A percentile compares a stretch with the other conserved stretches of the same genome.
These are phyloP conservation scores for Emiliania huxleyi DNA, from an alignment of 78 protist genomes.

Conservation along the genomic window DNA sequence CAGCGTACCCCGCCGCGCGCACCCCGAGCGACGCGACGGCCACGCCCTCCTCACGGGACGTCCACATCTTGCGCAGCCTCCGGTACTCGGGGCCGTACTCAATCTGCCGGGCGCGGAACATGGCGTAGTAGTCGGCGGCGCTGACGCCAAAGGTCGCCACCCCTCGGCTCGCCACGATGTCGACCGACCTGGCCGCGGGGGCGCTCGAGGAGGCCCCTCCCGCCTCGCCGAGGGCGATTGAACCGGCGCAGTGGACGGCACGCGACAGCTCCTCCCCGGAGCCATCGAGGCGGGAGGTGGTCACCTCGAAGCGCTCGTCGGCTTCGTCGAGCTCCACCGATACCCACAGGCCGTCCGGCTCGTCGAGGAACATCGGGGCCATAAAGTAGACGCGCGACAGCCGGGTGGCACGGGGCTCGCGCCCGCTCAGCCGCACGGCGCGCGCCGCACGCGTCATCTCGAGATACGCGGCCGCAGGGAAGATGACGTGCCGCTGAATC, in stretches of 20 bases:
- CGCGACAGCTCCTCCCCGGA: not conserved
- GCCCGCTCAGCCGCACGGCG: too few relatives aligned
- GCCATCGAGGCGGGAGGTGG: not conserved
- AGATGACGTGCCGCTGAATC: not conserved
- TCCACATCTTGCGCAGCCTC: not conserved
- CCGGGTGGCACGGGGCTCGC: too few relatives aligned
- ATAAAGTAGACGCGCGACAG: not conserved
- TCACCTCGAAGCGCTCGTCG: not conserved
- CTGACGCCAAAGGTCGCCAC: not conserved
- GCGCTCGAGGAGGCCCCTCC: not conserved
- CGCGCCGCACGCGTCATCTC: not conserved
- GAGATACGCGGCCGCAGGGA: not conserved
- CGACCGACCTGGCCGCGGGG: not conserved
- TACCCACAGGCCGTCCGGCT: not conserved
- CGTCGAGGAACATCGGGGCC: not conserved
- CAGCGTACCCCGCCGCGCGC: not conserved
- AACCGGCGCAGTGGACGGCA: not conserved
- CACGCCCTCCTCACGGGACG: not conserved
- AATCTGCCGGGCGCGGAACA: not conserved
- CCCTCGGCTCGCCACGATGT: not conserved
- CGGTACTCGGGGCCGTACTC: not conserved
- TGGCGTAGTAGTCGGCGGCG: not conserved
- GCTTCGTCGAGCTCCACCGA: not conserved
- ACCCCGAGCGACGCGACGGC: not conserved
- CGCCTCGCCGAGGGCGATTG: too few relatives aligned